A percentile compares a stretch with the other conserved stretches of the same genome.
These are phyloP conservation scores for Apiotrichum montevideense DNA, from an alignment of 1,284 basidiomycete species.

Conservation along the genomic window DNA sequence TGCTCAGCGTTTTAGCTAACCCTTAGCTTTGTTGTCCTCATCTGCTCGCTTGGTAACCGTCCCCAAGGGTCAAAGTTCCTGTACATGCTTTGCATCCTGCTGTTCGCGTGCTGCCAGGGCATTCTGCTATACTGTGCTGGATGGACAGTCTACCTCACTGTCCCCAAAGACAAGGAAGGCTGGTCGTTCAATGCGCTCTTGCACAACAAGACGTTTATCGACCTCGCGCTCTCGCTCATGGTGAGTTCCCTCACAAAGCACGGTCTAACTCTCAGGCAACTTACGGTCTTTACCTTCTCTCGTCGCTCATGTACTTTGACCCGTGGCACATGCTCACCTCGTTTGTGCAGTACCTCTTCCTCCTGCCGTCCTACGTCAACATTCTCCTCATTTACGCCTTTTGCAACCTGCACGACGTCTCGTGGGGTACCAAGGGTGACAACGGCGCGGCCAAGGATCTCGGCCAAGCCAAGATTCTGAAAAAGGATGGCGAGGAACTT, in stretches of 20 bases:
- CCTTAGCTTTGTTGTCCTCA: conserved; percentile 28
- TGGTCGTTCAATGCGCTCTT: conserved; percentile 65
- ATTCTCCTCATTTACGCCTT: conserved; percentile 63
- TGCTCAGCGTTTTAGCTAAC: conserved; percentile 1
- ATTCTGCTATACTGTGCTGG: conserved; percentile 70
- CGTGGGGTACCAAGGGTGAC: conserved; percentile 84
- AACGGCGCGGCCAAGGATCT: conserved; percentile 78
- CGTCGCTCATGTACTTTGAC: conserved; percentile 78
- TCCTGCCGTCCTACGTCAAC: conserved; percentile 64
- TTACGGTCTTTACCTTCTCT: conserved; percentile 80
- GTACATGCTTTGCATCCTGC: conserved; percentile 51
- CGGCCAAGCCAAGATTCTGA: conserved; percentile 78
- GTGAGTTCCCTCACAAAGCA: conserved; percentile 17
- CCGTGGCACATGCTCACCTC: conserved; percentile 94
- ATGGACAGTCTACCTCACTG: conserved; percentile 76
- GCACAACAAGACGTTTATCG: conserved; percentile 64
- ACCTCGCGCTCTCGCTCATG: conserved; percentile 54
- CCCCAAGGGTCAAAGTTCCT: conserved; percentile 79
- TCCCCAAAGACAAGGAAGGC: conserved; percentile 63
- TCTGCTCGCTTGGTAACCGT: conserved; percentile 61
- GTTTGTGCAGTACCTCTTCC: conserved; percentile 51
- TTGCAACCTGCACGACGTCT: conserved; percentile 81
- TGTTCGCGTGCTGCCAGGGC: conserved; percentile 41
- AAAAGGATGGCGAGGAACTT: conserved; percentile 75
- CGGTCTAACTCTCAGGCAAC: conserved; percentile 54